phyloP scores from a whole-genome alignment of 768 basidiomycete species.

The Suillus fuscotomentosus region DNA sequence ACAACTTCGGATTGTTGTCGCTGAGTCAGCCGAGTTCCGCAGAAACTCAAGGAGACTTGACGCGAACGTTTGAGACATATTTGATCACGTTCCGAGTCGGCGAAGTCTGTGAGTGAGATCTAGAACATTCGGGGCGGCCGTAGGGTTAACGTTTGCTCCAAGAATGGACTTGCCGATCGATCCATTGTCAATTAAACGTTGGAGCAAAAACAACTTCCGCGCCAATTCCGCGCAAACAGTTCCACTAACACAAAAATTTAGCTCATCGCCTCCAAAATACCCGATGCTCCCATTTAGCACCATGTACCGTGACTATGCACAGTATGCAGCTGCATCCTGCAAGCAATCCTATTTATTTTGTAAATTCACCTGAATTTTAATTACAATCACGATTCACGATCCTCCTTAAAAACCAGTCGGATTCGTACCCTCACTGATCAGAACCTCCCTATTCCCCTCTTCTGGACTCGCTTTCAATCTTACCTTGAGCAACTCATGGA shows the following conservation, averaged over 20 bases:
- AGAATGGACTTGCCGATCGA: not conserved
- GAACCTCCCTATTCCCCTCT: constrained; percentile 10
- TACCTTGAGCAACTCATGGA: constrained; percentile 15
- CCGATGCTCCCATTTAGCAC: no score
- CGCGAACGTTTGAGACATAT: no score
- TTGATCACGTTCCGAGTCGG: no score
- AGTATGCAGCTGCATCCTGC: no score
- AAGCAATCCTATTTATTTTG: constrained; percentile 2
- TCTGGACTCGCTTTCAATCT: not conserved
- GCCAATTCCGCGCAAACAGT: not conserved
- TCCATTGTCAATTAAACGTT: not conserved
- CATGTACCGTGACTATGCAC: no score
- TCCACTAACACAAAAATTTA: not conserved
- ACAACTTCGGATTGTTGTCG: no score
- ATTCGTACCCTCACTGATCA: constrained; percentile 1
- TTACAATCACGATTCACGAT: not conserved
- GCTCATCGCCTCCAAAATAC: not conserved
- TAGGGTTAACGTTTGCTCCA: not conserved
- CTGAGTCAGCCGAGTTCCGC: no score
- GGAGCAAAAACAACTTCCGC: not conserved
- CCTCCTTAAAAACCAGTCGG: constrained; percentile 16
- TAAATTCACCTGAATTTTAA: constrained; percentile 9
- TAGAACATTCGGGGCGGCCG: not conserved
- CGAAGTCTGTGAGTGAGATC: no score
- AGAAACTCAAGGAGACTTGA: no score